Conservation (phyloP, 2,329 filamentous ascomycete genomes). For the Aspergillus piperis region DNA sequence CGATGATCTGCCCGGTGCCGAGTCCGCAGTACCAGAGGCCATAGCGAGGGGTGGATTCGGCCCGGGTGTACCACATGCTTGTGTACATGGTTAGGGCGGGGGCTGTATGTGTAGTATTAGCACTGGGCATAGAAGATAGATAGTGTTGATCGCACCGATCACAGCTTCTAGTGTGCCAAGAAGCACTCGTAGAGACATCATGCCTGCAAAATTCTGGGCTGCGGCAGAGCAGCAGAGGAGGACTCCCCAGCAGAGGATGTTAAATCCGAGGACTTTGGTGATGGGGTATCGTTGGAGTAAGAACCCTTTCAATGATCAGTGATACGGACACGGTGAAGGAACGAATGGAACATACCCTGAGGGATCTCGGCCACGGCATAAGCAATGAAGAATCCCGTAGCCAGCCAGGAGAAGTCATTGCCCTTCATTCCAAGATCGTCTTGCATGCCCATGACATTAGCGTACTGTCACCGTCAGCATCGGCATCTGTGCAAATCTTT, state of each 20-base stretch:
- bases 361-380: slow-evolving; percentile 62
- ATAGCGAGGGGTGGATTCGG: slow-evolving; percentile 30
- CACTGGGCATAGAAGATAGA: neutral
- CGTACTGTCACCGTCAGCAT: slow-evolving; percentile 51
- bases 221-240: slow-evolving; percentile 44
- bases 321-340: neutral
- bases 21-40: slow-evolving; percentile 34
- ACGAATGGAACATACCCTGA: slow-evolving; percentile 48
- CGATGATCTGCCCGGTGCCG: slow-evolving; percentile 32
- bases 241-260: slow-evolving; percentile 62
- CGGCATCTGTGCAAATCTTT: too few species aligned
- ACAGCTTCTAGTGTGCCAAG: slow-evolving; percentile 55
- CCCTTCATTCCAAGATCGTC: slow-evolving; percentile 57
- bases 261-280: slow-evolving; percentile 62
- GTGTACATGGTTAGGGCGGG: slow-evolving; percentile 31
- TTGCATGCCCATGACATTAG: slow-evolving; percentile 65
- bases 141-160: slow-evolving; percentile 20
- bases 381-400: slow-evolving; percentile 65
- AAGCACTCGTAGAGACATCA: slow-evolving; percentile 56
- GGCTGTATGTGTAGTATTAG: slow-evolving; percentile 10
- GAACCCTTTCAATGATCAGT: slow-evolving; percentile 43
- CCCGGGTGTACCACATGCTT: slow-evolving; percentile 31
- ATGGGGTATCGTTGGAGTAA: slow-evolving; percentile 63
- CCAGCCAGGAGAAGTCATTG: slow-evolving; percentile 64
- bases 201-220: slow-evolving; percentile 54